A percentile compares a stretch with the other conserved stretches of the same genome.
Conservation (phyloP, 345 rosid genomes). For the Eucalyptus marginata region DNA sequence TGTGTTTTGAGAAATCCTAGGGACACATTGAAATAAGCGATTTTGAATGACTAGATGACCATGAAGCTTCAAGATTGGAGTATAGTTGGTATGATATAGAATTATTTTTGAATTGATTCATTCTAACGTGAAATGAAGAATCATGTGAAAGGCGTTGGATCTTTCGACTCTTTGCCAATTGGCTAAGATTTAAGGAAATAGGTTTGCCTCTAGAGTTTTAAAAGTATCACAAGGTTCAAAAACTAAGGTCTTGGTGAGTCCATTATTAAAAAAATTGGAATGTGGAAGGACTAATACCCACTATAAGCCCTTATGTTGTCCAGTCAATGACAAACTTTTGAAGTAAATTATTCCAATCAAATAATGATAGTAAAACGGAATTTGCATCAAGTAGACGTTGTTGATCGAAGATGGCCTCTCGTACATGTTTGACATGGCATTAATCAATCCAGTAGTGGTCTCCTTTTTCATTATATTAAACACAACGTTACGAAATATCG, state of each 20-base stretch:
- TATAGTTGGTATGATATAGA: neutral
- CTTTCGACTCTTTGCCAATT: neutral
- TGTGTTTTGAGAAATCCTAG: neutral
- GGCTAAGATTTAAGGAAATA: neutral
- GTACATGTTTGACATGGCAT: neutral
- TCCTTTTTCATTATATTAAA: neutral
- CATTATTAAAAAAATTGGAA: neutral
- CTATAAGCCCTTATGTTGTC: neutral
- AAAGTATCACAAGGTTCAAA: neutral
- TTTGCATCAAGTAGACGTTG: neutral
- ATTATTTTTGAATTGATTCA: neutral
- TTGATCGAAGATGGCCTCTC: neutral
- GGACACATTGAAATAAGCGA: neutral
- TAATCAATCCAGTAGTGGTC: neutral
- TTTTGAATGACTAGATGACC: neutral
- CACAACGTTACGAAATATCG: no score
- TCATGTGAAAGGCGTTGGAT: neutral
- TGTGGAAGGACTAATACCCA: neutral
- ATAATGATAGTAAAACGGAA: neutral
- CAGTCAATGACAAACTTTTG: neutral
- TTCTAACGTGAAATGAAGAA: neutral
- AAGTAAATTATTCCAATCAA: neutral
- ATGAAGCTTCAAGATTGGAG: neutral
- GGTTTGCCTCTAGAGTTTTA: neutral
- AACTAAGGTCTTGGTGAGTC: neutral